Percentiles rank a stretch among this genome's conserved stretches.
These are phyloP conservation scores for Blastocystis sp. DNA, from an alignment of 352 stramenopile genomes.

Conservation along the genomic window DNA sequence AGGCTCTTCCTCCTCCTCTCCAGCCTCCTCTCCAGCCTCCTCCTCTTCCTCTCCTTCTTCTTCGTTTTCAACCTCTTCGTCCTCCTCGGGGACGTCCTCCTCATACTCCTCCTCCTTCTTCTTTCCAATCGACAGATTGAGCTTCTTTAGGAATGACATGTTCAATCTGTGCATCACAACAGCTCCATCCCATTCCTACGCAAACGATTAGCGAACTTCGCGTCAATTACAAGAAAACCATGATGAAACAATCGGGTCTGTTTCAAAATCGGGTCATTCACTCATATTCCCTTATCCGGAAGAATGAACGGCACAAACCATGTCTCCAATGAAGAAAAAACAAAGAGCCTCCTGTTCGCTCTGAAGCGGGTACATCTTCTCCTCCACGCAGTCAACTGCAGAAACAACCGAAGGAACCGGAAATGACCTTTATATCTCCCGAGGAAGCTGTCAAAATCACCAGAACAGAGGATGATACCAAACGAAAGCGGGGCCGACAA, in stretches of 20 bases:
- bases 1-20: constrained; percentile 18
- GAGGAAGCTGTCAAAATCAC: constrained; percentile 6
- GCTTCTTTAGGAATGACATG: constrained; percentile 49
- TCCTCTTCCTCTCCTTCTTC: constrained; percentile 10
- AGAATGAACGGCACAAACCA: background rate
- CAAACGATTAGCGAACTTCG: no score
- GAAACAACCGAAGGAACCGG: background rate
- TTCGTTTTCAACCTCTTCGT: constrained; percentile 1
- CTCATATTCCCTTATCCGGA: background rate
- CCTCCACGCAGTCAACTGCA: background rate
- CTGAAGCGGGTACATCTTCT: background rate
- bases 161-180: background rate
- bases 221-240: no score
- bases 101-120: constrained; percentile 43
- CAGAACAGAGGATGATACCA: background rate
- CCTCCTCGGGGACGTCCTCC: background rate
- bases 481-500: background rate
- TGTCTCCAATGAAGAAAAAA: constrained; percentile 27
- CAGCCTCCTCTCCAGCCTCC: background rate
- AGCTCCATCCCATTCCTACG: no score
- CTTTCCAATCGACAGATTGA: background rate
- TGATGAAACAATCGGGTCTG: background rate
- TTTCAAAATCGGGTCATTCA: background rate
- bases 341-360: background rate
- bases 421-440: constrained; percentile 26